Base-by-base conservation (phyloP, 768 basidiomycete genomes). In the Dacryopinax primogenitus region DNA sequence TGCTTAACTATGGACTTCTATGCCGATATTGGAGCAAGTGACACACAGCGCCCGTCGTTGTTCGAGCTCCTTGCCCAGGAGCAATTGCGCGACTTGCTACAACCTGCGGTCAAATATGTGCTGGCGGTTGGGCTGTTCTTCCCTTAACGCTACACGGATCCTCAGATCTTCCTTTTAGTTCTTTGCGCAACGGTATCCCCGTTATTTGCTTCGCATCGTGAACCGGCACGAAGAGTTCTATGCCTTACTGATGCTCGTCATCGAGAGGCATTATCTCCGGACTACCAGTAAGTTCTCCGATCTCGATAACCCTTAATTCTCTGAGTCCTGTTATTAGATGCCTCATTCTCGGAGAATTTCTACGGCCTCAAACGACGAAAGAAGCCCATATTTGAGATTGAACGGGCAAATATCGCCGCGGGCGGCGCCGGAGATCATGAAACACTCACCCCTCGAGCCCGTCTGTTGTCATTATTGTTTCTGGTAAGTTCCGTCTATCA, bases 211-310 rank as follows among this genome's bases (percentile, higher is more conserved):
- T 44, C 85, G 86, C 18, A 80, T 98, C 63, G 90, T 96, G 16
- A 97, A 98, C 74, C 79, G 85, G 33, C 96, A 99, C 78, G 96
- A 99, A 74, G 94, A 97, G 74, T 91, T 96, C 75, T 98, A 96
- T 70, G 90, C 93, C 0, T 69, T 82, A 15, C 79, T 95, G 67
- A 90, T 98, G 86, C 77, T 94, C 64, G 80, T 92, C 65, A 86
- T 98, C 18, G 96, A 99, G 77, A 80, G 86, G 16, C 86, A 95
- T 76, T 94, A 96, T 75, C 85, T 99, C 65, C 83, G 82, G 67
- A 88, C 85, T 72, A 85, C 94, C 71, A 84, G 94, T 93, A 67
- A 66, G 86, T 68, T 44, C 23, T 44, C 62, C 0, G 6, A 7
- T 33, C n/a, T 62, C 41, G 4, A 33, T 18, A 4, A 18, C 7